These are phyloP conservation scores for Irpex lacteus DNA, from an alignment of 1,284 basidiomycete species.

Conservation along the genomic window DNA sequence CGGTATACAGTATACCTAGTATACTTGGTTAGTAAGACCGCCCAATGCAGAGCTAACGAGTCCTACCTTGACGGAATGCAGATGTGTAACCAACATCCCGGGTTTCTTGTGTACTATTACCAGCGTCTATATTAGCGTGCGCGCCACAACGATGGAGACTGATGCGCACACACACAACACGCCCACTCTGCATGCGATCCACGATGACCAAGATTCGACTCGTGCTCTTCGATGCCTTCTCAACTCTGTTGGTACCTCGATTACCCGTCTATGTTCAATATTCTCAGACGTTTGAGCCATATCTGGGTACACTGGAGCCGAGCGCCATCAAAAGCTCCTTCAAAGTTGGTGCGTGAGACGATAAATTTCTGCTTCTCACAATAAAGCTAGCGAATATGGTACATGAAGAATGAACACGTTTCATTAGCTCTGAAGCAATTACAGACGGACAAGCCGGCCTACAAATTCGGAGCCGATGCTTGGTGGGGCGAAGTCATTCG, in stretches of 20 bases:
- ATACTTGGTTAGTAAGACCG: too few relatives aligned
- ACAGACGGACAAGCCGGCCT: slow-evolving; percentile 57
- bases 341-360: slow-evolving; percentile 49
- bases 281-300: slow-evolving; percentile 59
- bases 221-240: slow-evolving; percentile 70
- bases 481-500: slow-evolving; percentile 78
- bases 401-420: not conserved
- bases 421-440: slow-evolving; percentile 57
- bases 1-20: too few relatives aligned
- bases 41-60: too few relatives aligned
- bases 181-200: not conserved
- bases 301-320: slow-evolving; percentile 56
- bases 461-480: slow-evolving; percentile 43
- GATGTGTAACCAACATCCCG: not conserved
- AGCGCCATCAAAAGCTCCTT: slow-evolving; percentile 56
- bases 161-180: not conserved
- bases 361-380: not conserved
- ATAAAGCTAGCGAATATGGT: not conserved
- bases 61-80: too few relatives aligned
- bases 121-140: not conserved
- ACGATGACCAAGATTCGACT: slow-evolving; percentile 49
- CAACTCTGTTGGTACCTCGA: slow-evolving; percentile 65
- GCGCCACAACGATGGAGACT: not conserved
- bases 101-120: not conserved
- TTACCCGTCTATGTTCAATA: slow-evolving; percentile 69